Conservation (phyloP, 768 basidiomycete genomes). For the Daedaleopsis sinensis region DNA sequence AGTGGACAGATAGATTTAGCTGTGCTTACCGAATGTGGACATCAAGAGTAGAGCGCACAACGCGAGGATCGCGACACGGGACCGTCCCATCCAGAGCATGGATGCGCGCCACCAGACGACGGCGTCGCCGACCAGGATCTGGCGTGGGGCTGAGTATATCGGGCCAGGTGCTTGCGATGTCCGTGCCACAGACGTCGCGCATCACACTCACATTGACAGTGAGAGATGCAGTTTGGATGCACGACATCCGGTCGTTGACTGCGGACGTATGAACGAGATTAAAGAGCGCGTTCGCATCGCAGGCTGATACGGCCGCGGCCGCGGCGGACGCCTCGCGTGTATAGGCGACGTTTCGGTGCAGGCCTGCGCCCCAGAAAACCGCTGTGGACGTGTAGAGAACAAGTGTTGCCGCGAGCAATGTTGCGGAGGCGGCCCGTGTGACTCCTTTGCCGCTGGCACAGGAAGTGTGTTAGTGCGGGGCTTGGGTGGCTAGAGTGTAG, state of each 20-base stretch:
- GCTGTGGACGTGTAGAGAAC: not conserved
- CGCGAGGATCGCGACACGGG: not conserved
- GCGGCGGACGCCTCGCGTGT: not conserved
- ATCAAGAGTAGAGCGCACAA: not conserved
- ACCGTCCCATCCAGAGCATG: not conserved
- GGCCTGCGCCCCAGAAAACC: not conserved
- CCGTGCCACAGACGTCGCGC: too few species aligned
- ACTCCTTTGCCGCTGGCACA: not conserved
- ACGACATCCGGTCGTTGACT: not conserved
- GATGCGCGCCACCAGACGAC: slow-evolving; percentile 5
- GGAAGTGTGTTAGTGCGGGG: not conserved
- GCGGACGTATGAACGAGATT: not conserved
- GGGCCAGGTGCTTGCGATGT: too few species aligned
- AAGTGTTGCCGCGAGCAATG: not conserved
- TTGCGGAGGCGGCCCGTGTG: not conserved
- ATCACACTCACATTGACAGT: not conserved
- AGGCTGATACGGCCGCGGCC: not conserved
- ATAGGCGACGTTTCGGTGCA: not conserved
- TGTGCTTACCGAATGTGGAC: not conserved
- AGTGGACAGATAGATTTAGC: not conserved
- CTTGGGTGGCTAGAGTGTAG: not conserved
- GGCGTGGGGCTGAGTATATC: too few species aligned
- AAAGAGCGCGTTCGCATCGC: not conserved
- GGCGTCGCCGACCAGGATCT: not conserved
- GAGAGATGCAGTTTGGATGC: not conserved